Evolutionary conservation across 768 basidiomycete species (phyloP).

Genomic region (Candolleomyces aberdarensis): DNA sequence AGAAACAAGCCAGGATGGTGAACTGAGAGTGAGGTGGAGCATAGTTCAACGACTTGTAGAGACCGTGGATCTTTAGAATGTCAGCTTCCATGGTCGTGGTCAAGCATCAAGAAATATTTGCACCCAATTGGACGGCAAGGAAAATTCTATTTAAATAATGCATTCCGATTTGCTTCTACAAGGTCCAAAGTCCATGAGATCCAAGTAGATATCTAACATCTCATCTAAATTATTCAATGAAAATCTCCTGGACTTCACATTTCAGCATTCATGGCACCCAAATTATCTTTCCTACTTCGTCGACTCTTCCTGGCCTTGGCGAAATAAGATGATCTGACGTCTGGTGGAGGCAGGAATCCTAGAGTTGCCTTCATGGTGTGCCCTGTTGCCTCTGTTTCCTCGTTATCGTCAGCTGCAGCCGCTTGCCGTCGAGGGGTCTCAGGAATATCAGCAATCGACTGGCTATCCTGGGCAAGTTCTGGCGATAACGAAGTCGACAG

Average conservation of each 20-base stretch:
- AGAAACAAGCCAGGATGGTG: slow-evolving; percentile 64
- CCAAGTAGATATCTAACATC: too few relatives aligned
- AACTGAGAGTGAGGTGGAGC: slow-evolving; percentile 53
- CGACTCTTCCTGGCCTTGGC: slow-evolving; percentile 39
- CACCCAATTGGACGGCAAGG: too few relatives aligned
- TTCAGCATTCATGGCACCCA: slow-evolving; percentile 32
- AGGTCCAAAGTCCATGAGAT: too few relatives aligned
- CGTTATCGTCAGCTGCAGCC: slow-evolving; percentile 14
- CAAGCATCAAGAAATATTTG: background rate
- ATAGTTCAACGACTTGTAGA: slow-evolving; percentile 46
- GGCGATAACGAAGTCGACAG: slow-evolving; percentile 11
- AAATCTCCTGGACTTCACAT: too few relatives aligned
- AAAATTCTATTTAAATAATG: too few relatives aligned
- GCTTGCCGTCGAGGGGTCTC: slow-evolving; percentile 5
- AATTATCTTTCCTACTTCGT: slow-evolving; percentile 33
- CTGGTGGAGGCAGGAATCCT: slow-evolving; percentile 46
- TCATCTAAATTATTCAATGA: too few relatives aligned
- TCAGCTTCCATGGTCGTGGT: background rate
- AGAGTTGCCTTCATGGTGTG: slow-evolving; percentile 36
- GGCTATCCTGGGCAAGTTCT: background rate
- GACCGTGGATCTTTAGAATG: slow-evolving; percentile 31
- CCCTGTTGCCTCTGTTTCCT: slow-evolving; percentile 24
- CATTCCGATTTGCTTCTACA: too few relatives aligned
- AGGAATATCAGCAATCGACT: background rate
- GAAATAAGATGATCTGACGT: slow-evolving; percentile 29